These are phyloP conservation scores for Entomortierella chlamydospora DNA, from an alignment of 192 early-diverging fungal species.

Conservation along the genomic window DNA sequence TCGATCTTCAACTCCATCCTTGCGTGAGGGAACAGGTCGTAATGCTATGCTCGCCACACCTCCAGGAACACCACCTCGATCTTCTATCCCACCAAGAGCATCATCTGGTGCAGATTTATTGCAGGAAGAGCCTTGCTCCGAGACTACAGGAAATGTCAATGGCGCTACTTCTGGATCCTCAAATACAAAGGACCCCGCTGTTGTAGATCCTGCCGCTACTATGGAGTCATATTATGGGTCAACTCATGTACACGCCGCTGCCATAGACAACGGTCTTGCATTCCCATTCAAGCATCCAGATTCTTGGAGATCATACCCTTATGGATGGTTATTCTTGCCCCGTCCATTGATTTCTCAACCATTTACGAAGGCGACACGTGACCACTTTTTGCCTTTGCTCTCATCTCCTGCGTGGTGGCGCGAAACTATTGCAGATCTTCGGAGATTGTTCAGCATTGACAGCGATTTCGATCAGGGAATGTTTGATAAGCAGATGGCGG, in stretches of 20 bases:
- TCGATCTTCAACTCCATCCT: slow-evolving; percentile 11
- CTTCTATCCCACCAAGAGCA: slow-evolving; percentile 1
- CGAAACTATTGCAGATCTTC: slow-evolving; percentile 75
- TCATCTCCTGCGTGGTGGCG: slow-evolving; percentile 84
- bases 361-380: slow-evolving; percentile 78
- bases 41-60: slow-evolving; percentile 31
- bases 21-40: slow-evolving; percentile 20
- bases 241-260: slow-evolving; percentile 79
- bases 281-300: slow-evolving; percentile 95
- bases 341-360: slow-evolving; percentile 66
- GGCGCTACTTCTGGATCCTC: not conserved
- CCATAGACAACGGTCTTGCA: slow-evolving; percentile 95
- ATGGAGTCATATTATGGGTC: slow-evolving; percentile 43
- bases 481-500: slow-evolving; percentile 84
- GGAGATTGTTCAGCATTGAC: slow-evolving; percentile 76
- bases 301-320: slow-evolving; percentile 88
- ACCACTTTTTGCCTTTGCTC: slow-evolving; percentile 74
- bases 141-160: not conserved
- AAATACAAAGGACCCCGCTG: not conserved
- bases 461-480: slow-evolving; percentile 83
- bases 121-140: slow-evolving; percentile 11
- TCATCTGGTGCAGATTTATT: slow-evolving; percentile 12
- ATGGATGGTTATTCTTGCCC: slow-evolving; percentile 88
- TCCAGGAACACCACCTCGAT: slow-evolving; percentile 41
- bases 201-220: not conserved